Conservation (phyloP, 306 rosid species). For the Cicer judaicum region DNA sequence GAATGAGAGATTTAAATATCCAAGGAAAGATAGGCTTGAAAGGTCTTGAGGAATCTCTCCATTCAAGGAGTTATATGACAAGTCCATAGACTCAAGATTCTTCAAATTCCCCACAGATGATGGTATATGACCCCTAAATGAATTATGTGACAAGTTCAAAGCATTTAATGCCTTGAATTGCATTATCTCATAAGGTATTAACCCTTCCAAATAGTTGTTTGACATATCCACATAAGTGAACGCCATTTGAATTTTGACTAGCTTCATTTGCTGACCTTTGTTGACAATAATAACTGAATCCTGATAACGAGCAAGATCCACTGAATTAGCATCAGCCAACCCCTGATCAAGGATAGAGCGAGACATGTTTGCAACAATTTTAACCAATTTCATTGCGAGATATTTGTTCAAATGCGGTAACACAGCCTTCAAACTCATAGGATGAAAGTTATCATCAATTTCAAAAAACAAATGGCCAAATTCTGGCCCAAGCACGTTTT, state of each 20-base stretch:
- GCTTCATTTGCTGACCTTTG: conserved; percentile 39
- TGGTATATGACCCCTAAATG: conserved; percentile 42
- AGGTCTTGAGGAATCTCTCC: conserved; percentile 47
- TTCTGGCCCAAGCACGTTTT: neutral
- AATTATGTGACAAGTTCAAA: conserved; percentile 54
- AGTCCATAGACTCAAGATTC: conserved; percentile 53
- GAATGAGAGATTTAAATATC: conserved; percentile 44
- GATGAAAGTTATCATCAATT: neutral
- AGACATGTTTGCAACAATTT: neutral
- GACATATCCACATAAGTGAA: conserved; percentile 53
- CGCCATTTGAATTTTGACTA: conserved; percentile 37
- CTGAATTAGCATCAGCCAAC: neutral
- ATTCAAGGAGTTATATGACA: conserved; percentile 43
- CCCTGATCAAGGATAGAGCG: conserved; percentile 2
- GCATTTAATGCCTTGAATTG: conserved; percentile 19
- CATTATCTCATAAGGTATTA: conserved; percentile 48
- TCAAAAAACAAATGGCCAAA: conserved; percentile 19
- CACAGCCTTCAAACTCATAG: neutral
- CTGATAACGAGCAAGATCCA: conserved; percentile 36
- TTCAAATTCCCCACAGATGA: conserved; percentile 34
- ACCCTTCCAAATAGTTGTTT: conserved; percentile 42
- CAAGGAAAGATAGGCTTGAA: conserved; percentile 38
- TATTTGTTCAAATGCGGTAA: neutral
- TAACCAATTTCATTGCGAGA: neutral
- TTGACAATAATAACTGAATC: conserved; percentile 31